These are phyloP conservation scores for Cryphonectria radicalis DNA, from an alignment of 2,329 filamentous ascomycete genomes.

Conservation along the genomic window DNA sequence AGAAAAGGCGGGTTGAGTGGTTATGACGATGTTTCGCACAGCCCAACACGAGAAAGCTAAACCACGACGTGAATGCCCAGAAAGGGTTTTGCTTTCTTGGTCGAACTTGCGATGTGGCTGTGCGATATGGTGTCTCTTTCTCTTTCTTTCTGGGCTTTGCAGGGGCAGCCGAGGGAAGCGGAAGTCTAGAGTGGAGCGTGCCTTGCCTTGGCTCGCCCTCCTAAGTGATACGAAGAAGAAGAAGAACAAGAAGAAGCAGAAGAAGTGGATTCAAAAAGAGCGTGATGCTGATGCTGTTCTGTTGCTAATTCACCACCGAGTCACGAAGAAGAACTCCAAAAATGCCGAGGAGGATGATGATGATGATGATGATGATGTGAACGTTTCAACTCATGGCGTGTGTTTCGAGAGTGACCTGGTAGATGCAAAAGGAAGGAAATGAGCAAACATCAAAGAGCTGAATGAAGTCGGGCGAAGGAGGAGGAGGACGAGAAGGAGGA, in stretches of 20 bases:
- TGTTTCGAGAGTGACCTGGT: neutral
- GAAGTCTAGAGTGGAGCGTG: neutral
- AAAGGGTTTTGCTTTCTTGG: neutral
- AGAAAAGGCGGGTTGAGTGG: neutral
- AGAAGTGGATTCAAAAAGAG: constrained; percentile 19
- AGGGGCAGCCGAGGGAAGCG: constrained; percentile 14
- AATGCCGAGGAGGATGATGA: constrained; percentile 1
- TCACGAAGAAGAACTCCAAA: constrained; percentile 17
- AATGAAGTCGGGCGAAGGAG: constrained; percentile 1
- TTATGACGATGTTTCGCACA: neutral
- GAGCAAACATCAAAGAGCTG: neutral
- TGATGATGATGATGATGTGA: neutral
- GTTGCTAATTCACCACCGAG: constrained; percentile 1
- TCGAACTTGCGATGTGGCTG: constrained; percentile 19
- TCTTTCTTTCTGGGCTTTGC: constrained; percentile 2
- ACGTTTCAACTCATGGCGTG: constrained; percentile 10
- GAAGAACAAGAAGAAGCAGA: constrained; percentile 13
- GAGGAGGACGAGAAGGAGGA: constrained; percentile 11
- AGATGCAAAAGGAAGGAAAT: constrained; percentile 8
- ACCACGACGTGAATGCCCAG: neutral
- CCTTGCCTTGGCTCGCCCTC: neutral
- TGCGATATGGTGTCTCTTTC: constrained; percentile 17
- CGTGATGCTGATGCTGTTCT: constrained; percentile 11
- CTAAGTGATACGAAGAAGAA: constrained; percentile 12
- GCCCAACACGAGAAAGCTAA: neutral